Evolutionary conservation across 176 grass and related monocot genomes (phyloP).

Genomic region (Carex cristatella): DNA sequence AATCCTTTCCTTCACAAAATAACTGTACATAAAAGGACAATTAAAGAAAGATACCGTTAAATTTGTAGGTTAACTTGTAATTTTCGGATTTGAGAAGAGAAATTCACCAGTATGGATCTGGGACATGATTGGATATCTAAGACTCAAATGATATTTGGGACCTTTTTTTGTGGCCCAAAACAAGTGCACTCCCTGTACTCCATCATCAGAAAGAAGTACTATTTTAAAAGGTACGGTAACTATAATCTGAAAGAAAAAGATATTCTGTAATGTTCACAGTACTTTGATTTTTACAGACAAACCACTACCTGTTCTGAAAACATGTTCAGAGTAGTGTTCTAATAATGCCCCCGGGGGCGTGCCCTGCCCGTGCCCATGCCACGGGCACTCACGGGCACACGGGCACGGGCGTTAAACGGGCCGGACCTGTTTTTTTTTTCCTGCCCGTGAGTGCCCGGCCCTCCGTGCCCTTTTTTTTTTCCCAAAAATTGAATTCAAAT

Average conservation of each 20-base stretch:
- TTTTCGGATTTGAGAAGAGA: not conserved
- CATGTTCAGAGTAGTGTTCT: too few species aligned
- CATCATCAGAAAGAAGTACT: not conserved
- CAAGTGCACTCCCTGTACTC: too few species aligned
- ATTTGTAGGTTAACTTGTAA: not conserved
- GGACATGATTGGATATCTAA: not conserved
- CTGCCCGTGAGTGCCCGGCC: too few species aligned
- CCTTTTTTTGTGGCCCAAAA: not conserved
- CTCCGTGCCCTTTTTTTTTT: too few species aligned
- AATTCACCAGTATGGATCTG: not conserved
- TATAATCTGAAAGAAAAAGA: not conserved
- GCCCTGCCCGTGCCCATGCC: too few species aligned
- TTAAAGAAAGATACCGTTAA: not conserved
- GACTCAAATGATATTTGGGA: not conserved
- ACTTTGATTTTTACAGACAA: not conserved
- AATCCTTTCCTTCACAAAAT: not conserved
- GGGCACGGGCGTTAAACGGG: too few species aligned
- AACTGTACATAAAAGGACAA: not conserved
- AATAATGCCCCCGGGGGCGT: too few species aligned
- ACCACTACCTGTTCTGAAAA: slow-evolving; percentile 68
- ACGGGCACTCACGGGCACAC: too few species aligned
- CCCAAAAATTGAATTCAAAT: too few species aligned
- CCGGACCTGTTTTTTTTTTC: too few species aligned
- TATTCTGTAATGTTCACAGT: not conserved
- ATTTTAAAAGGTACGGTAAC: not conserved